Evolutionary conservation across 2,329 filamentous ascomycete species (phyloP), one percentile per base, ranked within the genome.

Genomic region (Pseudopithomyces chartarum): DNA sequence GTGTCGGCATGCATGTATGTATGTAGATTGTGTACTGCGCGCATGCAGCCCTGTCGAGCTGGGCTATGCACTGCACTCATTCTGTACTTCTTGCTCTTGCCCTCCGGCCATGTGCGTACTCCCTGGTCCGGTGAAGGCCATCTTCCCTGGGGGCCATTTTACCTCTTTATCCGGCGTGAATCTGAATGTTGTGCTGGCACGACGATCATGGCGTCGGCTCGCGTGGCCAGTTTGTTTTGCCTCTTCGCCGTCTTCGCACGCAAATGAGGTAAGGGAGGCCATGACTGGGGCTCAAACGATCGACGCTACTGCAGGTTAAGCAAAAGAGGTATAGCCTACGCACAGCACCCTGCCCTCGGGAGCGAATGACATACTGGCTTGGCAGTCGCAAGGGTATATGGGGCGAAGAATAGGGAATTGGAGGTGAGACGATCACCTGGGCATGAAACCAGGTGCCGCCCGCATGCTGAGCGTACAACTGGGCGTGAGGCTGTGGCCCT

Each of bases 251-350:
- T 52, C 39, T 34, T 26, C 19, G 13, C 8, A 15, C n/a, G 6
- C 26, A 44, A n/a, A 39, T 26, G 26, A 29, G 26, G 26, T 29
- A 4, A 8, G 8, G 8, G 26, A 29, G 26, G 43, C 22, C 52
- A 56, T 47, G n/a, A n/a, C 39, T 23, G 45, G 52, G 19, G n/a
- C 33, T 40, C 17, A 33, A 17, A 20, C 51, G 55, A 58, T 58
- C 52, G 53, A 38, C 58, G 55, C 61, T 61, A 63, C 57, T 63
- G 62, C 61, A 65, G 49, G 38, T 56, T 63, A 65, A 46, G 33
- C 56, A 61, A 50, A 63, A 56, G 40, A 56, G 58, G 58, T 55
- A 39, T 56, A 45, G 55, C 22, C 11, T 47, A 44, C 42, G 39
- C 29, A 34, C 45, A 32, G 8, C 17, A 8, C 17, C 29, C 17